phyloP scores from a whole-genome alignment of 2,329 filamentous ascomycete genomes.

The Onygena corvina region DNA sequence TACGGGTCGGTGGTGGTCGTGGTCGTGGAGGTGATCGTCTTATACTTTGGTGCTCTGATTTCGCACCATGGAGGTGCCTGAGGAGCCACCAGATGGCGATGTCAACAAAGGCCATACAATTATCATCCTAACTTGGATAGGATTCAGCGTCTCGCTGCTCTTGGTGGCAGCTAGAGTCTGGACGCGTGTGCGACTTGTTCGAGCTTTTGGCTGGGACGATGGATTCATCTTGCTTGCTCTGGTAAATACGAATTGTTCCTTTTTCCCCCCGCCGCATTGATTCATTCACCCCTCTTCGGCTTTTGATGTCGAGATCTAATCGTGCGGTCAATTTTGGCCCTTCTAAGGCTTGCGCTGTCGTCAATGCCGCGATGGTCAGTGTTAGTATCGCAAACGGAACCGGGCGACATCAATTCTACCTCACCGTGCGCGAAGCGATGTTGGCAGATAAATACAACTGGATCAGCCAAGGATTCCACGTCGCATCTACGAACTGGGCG shows the following conservation, averaged over 20 bases:
- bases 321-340: neutral
- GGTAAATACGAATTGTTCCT: constrained; percentile 4
- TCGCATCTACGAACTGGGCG: constrained; percentile 12
- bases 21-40: too few relatives aligned
- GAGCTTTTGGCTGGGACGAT: constrained; percentile 11
- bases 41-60: neutral
- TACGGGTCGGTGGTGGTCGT: too few relatives aligned
- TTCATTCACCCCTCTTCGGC: neutral
- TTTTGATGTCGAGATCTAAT: neutral
- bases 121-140: constrained; percentile 11
- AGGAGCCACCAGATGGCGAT: constrained; percentile 11
- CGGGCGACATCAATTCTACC: constrained; percentile 10
- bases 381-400: constrained; percentile 9
- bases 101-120: constrained; percentile 10
- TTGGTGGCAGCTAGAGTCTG: constrained; percentile 9
- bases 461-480: constrained; percentile 11
- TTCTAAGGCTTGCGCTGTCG: constrained; percentile 9
- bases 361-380: constrained; percentile 8
- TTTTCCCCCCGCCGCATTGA: neutral
- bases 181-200: constrained; percentile 7
- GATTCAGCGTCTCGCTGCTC: constrained; percentile 8
- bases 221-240: constrained; percentile 11
- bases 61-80: neutral
- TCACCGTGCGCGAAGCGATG: constrained; percentile 9
- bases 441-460: constrained; percentile 13